phyloP scores from a whole-genome alignment of 306 rosid species.

The Cicer pinnatifidum region DNA sequence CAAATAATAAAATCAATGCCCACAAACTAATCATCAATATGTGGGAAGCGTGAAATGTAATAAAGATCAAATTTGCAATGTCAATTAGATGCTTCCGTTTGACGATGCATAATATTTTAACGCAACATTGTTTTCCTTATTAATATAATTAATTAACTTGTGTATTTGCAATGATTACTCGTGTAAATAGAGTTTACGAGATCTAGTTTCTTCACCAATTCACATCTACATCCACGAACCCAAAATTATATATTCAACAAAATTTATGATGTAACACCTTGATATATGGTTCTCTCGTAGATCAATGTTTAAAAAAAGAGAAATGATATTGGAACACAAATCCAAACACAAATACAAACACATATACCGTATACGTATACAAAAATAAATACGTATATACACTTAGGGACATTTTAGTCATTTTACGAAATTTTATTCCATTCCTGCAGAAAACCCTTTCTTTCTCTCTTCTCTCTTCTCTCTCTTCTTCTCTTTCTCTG shows the following conservation, averaged over 20 bases:
- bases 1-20: conserved; percentile 37
- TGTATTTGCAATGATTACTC: conserved; percentile 33
- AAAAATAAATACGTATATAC: no score
- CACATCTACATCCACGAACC: conserved; percentile 37
- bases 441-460: no score
- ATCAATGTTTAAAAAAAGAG: no score
- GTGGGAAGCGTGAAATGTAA: conserved; percentile 39
- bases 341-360: no score
- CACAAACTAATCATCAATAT: conserved; percentile 43
- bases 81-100: conserved; percentile 5
- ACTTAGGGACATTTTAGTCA: no score
- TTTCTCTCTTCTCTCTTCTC: no score
- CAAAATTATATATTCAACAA: conserved; percentile 3
- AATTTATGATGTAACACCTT: no score
- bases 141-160: conserved; percentile 30
- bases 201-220: conserved; percentile 33
- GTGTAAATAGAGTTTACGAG: conserved; percentile 24
- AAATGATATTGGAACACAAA: no score
- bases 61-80: conserved; percentile 22
- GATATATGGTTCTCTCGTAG: no score
- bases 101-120: conserved; percentile 25
- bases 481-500: no score
- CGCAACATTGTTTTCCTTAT: conserved; percentile 12
- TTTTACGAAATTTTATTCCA: no score
- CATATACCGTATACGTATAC: no score